Percentiles rank a stretch among this genome's conserved stretches.
phyloP scores from a whole-genome alignment of 352 stramenopile species.

The Globisporangium nagaii region DNA sequence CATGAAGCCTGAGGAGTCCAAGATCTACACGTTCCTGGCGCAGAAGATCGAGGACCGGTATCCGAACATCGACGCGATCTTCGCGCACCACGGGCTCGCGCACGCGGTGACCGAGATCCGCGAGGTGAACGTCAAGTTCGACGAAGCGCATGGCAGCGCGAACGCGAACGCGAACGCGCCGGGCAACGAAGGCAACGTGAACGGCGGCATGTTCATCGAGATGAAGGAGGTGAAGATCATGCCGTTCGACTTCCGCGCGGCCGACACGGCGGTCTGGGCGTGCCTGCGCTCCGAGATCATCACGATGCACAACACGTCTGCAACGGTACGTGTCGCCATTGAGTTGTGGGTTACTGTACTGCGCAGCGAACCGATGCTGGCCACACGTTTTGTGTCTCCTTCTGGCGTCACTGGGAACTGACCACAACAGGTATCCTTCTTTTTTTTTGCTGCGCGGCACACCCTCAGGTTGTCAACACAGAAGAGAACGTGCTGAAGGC shows the following conservation, averaged over 20 bases:
- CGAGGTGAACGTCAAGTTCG: conserved; percentile 10
- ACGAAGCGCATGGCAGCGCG: neutral
- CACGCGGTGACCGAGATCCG: neutral
- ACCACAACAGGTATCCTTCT: too few species aligned
- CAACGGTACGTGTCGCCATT: conserved; percentile 4
- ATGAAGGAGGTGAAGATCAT: conserved; percentile 51
- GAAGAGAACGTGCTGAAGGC: conserved; percentile 10
- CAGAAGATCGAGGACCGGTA: conserved; percentile 14
- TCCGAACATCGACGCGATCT: conserved; percentile 9
- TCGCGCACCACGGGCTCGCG: neutral
- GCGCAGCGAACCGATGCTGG: neutral
- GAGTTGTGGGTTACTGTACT: neutral
- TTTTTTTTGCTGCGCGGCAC: neutral
- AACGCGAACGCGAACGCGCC: too few species aligned
- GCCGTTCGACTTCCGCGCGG: conserved; percentile 35
- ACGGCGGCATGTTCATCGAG: conserved; percentile 20
- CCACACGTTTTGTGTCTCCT: neutral
- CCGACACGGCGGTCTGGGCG: conserved; percentile 29
- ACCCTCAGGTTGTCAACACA: conserved; percentile 8
- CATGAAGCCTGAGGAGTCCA: conserved; percentile 13
- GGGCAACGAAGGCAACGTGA: too few species aligned
- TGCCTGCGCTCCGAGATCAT: conserved; percentile 20
- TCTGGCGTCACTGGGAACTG: too few species aligned
- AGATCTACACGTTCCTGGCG: conserved; percentile 13
- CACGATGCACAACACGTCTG: conserved; percentile 12